Percentiles rank a stretch among this genome's conserved stretches.
Evolutionary conservation across 345 rosid genomes (phyloP).

Genomic region (Lepidium didymum): DNA sequence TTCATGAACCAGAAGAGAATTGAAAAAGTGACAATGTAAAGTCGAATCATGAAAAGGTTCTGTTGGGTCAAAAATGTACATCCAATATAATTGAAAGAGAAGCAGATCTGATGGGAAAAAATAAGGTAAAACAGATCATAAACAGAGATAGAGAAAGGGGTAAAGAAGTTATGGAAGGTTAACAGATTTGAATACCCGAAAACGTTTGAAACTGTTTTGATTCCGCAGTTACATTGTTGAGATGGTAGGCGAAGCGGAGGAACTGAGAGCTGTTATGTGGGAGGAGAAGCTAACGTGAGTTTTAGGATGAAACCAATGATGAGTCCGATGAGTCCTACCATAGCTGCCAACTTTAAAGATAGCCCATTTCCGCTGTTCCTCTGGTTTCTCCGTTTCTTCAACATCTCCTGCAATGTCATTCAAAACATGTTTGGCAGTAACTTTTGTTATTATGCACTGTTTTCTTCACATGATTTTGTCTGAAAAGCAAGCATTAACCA

Average conservation of each 20-base stretch:
- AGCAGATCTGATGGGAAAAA: conserved; percentile 12
- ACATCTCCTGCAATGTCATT: conserved; percentile 45
- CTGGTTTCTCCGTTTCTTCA: conserved; percentile 57
- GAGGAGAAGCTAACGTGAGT: conserved; percentile 40
- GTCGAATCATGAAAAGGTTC: background rate
- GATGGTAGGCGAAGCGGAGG: conserved; percentile 1
- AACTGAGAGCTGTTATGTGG: conserved; percentile 15
- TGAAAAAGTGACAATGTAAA: background rate
- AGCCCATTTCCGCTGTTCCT: conserved; percentile 45
- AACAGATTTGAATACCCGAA: conserved; percentile 1
- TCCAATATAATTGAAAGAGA: conserved; percentile 6
- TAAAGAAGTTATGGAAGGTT: background rate
- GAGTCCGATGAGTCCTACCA: conserved; percentile 78
- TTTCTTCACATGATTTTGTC: conserved; percentile 1
- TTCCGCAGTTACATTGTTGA: conserved; percentile 2
- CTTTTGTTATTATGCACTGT: background rate
- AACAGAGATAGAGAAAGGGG: background rate
- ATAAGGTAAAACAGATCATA: background rate
- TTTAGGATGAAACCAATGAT: conserved; percentile 72
- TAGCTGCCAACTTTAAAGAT: conserved; percentile 60
- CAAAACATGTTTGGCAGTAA: background rate
- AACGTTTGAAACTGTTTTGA: background rate
- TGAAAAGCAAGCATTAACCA: background rate
- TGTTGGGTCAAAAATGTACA: conserved; percentile 26
- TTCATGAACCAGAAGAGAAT: background rate